Base-by-base conservation (phyloP, 108 stramenopile species). In the Epipyxis sp. region DNA sequence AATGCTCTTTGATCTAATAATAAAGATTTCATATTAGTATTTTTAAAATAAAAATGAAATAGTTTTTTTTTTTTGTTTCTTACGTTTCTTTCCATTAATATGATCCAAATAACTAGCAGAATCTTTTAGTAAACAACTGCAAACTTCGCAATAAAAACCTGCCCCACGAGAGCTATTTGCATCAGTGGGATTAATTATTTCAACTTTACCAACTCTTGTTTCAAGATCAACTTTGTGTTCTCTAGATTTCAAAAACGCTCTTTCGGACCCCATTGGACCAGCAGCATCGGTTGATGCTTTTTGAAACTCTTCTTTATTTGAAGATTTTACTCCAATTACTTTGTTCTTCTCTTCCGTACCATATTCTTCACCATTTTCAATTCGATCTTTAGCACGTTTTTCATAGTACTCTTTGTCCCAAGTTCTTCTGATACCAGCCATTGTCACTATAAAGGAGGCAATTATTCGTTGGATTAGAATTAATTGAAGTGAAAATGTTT, bases 71-170 rank as follows among this genome's bases (percentile, higher is more conserved):
- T 57, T 57, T 20, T 20, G 54, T 57, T 57, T 43, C 71, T 29
- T 74, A 74, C 71, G 97, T 74, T 97, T 98, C 77, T 91, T 90
- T 54, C 97, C 93, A 80, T 93, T 94, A 74, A 96, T 92, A 80
- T 98, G 97, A 87, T 95, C 97, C 42, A 98, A 79, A 69, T 98
- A 98, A 39, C 92, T 91, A 40, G 90, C 83, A 27, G 90, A 91
- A 79, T 98, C 97, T 77, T 93, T 93, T 54, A 98, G 62, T 76
- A 93, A 91, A 74, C 95, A 95, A 78, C 95, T 94, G 83, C 97
- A 98, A 1, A 94, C 94, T 40, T 91, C 90, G 79, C 96, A 97
- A 78, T 93, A 95, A 92, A 93, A 97, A 2, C 95, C 96, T 0
- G 81, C 81, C 54, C 82, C 76, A 10, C 68, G 77, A 3, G 30